A percentile compares a stretch with the other conserved stretches of the same genome.
These are phyloP conservation scores for Paramyrothecium roridum DNA, from an alignment of 2,329 filamentous ascomycete genomes.

Conservation along the genomic window DNA sequence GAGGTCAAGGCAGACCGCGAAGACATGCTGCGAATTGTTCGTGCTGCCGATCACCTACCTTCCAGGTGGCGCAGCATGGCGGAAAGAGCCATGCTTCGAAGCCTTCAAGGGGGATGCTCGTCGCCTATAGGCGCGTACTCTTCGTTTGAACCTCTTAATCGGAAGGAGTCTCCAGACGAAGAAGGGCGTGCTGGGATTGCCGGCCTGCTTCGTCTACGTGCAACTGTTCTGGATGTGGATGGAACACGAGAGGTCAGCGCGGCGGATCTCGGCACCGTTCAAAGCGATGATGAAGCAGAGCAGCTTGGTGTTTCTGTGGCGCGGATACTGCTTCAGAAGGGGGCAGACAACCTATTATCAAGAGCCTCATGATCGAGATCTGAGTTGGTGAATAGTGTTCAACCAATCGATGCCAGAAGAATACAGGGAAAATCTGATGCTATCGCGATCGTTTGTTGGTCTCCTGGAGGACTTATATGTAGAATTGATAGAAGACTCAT, in stretches of 20 bases:
- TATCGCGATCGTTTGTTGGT: too few species aligned
- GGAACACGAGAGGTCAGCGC: background rate
- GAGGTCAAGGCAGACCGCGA: slow-evolving; percentile 4
- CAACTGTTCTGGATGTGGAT: background rate
- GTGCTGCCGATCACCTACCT: slow-evolving; percentile 6
- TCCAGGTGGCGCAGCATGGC: slow-evolving; percentile 9
- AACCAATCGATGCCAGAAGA: too few species aligned
- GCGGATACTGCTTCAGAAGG: background rate
- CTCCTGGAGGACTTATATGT: too few species aligned
- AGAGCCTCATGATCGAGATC: background rate
- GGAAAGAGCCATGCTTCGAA: slow-evolving; percentile 10
- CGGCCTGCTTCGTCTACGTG: background rate
- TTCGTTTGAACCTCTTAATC: background rate
- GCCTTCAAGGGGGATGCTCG: slow-evolving; percentile 11
- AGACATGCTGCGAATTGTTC: slow-evolving; percentile 5
- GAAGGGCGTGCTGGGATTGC: background rate
- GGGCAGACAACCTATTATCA: background rate
- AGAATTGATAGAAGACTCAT: too few species aligned
- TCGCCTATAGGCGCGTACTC: slow-evolving; percentile 6
- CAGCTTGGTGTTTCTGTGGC: background rate
- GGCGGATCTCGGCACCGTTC: background rate
- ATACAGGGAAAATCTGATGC: too few species aligned
- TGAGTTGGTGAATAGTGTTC: too few species aligned
- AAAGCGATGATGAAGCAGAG: background rate
- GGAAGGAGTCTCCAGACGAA: background rate